phyloP scores from a whole-genome alignment of 441 rosid genomes.

The Jatropha podagrica region DNA sequence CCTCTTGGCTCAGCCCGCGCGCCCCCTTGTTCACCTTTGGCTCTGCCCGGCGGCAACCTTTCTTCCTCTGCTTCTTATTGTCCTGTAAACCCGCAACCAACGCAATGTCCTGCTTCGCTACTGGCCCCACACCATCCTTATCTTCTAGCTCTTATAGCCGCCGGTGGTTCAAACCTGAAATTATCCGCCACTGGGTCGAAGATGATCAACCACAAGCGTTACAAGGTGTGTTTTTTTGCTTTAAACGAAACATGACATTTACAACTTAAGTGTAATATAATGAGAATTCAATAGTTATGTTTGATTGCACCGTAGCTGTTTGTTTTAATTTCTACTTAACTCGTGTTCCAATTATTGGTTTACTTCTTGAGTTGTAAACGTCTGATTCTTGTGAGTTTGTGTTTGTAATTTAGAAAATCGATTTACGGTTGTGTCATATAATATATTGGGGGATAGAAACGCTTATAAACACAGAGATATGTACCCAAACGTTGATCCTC shows the following conservation, averaged over 20 bases:
- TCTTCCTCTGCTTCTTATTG: conserved; percentile 1
- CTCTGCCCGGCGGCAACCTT: conserved; percentile 9
- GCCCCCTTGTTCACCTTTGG: conserved; percentile 11
- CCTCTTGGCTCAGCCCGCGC: conserved; percentile 34
- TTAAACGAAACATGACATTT: too few relatives aligned
- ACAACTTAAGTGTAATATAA: too few relatives aligned
- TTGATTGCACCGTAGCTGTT: background rate
- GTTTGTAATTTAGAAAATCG: conserved; percentile 38
- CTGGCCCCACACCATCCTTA: conserved; percentile 22
- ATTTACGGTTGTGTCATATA: conserved; percentile 63
- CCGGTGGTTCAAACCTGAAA: conserved; percentile 37
- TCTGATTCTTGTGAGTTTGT: background rate
- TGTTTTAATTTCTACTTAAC: background rate
- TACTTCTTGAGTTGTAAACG: too few relatives aligned
- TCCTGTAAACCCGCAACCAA: conserved; percentile 14
- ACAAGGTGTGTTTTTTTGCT: conserved; percentile 31
- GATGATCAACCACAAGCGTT: conserved; percentile 44
- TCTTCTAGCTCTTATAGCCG: conserved; percentile 33
- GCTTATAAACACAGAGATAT: conserved; percentile 58
- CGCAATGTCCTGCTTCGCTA: conserved; percentile 30
- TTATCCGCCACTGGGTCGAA: conserved; percentile 63
- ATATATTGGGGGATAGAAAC: conserved; percentile 67
- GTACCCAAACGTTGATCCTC: conserved; percentile 52
- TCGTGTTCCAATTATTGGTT: background rate
- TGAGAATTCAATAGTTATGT: background rate